These are phyloP conservation scores for Fusarium beomiforme DNA, from an alignment of 2,329 filamentous ascomycete genomes.

Conservation along the genomic window DNA sequence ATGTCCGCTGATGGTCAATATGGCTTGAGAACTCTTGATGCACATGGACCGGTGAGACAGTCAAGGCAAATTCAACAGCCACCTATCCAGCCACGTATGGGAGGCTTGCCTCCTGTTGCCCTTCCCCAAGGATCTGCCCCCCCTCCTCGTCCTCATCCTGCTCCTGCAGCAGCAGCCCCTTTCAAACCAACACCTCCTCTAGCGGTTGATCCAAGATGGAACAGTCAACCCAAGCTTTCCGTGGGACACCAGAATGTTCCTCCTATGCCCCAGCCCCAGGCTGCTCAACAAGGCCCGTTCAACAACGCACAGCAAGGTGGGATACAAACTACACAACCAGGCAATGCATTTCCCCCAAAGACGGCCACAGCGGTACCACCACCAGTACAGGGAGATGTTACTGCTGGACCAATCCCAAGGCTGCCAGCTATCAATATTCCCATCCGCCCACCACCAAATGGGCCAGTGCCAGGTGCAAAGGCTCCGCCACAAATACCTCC, in stretches of 20 bases:
- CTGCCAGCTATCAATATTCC: constrained; percentile 9
- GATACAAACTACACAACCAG: neutral
- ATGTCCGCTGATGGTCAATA: constrained; percentile 48
- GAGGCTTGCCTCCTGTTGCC: constrained; percentile 1
- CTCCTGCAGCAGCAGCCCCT: neutral
- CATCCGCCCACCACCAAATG: constrained; percentile 1
- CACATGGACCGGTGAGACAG: constrained; percentile 26
- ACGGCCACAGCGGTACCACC: neutral
- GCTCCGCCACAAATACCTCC: neutral
- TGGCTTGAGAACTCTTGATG: constrained; percentile 42
- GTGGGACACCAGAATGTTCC: neutral
- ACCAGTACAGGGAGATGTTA: neutral
- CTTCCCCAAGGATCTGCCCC: neutral
- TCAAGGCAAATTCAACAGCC: constrained; percentile 4
- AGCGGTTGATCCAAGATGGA: neutral
- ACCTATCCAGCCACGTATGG: neutral
- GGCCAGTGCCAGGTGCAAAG: neutral
- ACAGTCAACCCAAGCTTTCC: neutral
- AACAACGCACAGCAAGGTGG: neutral
- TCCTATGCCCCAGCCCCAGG: neutral
- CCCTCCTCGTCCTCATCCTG: neutral
- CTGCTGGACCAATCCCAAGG: neutral
- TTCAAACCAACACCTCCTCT: neutral
- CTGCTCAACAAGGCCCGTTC: neutral
- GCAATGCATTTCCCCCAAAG: neutral